A percentile compares a stretch with the other conserved stretches of the same genome.
Evolutionary conservation across 768 basidiomycete species (phyloP).

Genomic region (Boletellus sp.): DNA sequence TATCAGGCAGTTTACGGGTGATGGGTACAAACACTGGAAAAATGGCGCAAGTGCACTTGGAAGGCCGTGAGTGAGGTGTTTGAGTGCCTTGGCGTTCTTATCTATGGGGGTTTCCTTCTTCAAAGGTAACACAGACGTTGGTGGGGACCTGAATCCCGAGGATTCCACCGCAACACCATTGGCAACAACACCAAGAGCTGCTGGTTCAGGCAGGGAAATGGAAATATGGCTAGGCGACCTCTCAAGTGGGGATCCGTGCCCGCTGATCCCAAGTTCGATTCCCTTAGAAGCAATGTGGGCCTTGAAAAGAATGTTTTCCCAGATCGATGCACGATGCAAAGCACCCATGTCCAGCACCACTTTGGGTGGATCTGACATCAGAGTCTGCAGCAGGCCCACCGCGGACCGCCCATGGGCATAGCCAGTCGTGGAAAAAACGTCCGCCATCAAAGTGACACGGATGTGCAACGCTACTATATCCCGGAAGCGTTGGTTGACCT

Average conservation of each 20-base stretch:
- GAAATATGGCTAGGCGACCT: constrained; percentile 45
- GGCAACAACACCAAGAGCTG: constrained; percentile 29
- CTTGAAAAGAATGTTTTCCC: constrained; percentile 84
- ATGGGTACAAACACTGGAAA: constrained; percentile 65
- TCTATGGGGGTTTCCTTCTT: constrained; percentile 48
- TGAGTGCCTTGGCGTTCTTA: constrained; percentile 70
- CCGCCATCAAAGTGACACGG: constrained; percentile 77
- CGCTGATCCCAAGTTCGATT: constrained; percentile 46
- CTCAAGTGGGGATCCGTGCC: constrained; percentile 43
- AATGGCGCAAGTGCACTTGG: constrained; percentile 75
- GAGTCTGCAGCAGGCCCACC: constrained; percentile 66
- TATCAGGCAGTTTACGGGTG: not conserved
- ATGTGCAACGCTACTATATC: constrained; percentile 72
- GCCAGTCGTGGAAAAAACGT: constrained; percentile 80
- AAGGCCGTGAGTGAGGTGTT: constrained; percentile 75
- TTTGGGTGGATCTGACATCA: constrained; percentile 61
- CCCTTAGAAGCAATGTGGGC: constrained; percentile 51
- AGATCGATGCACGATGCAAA: constrained; percentile 77
- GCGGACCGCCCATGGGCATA: constrained; percentile 79
- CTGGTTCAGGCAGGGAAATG: constrained; percentile 39
- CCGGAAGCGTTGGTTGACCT: constrained; percentile 65
- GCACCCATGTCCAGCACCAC: constrained; percentile 71
- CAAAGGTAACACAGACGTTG: constrained; percentile 25
- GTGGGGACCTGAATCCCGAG: constrained; percentile 17
- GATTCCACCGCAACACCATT: constrained; percentile 29